phyloP scores from a whole-genome alignment of 441 rosid species.

The Omphalea diandra region DNA sequence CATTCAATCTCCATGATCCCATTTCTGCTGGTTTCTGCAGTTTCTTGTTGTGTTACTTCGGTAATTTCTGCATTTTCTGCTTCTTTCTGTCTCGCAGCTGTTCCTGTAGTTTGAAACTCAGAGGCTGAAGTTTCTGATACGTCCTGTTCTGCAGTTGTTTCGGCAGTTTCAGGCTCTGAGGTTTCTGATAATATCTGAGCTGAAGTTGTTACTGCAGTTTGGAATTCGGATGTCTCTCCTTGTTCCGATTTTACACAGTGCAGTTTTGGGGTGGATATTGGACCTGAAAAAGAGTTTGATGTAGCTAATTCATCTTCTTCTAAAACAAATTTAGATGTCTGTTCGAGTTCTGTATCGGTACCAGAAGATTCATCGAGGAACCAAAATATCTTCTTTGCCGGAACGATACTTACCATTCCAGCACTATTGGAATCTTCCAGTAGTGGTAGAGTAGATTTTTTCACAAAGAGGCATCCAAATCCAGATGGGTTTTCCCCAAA shows the following conservation, averaged over 20 bases:
- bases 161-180: constrained; percentile 23
- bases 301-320: constrained; percentile 31
- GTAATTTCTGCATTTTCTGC: constrained; percentile 26
- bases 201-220: constrained; percentile 12
- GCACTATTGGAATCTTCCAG: constrained; percentile 50
- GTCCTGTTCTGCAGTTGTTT: constrained; percentile 9
- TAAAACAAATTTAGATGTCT: constrained; percentile 10
- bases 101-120: constrained; percentile 19
- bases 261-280: constrained; percentile 28
- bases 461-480: constrained; percentile 87
- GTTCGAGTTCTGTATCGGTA: constrained; percentile 34
- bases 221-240: constrained; percentile 33
- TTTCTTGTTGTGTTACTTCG: constrained; percentile 16
- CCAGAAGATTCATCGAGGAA: constrained; percentile 40
- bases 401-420: constrained; percentile 75
- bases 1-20: constrained; percentile 40
- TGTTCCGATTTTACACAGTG: constrained; percentile 22
- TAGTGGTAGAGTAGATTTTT: constrained; percentile 58
- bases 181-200: constrained; percentile 8
- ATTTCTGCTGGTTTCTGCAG: not conserved
- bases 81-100: constrained; percentile 6
- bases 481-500: constrained; percentile 94
- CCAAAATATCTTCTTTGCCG: constrained; percentile 38
- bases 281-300: constrained; percentile 44
- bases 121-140: constrained; percentile 22